Percentiles rank a stretch among this genome's conserved stretches.
Conservation (phyloP, 2,329 filamentous ascomycete genomes). For the Colletotrichum orchidophilum region DNA sequence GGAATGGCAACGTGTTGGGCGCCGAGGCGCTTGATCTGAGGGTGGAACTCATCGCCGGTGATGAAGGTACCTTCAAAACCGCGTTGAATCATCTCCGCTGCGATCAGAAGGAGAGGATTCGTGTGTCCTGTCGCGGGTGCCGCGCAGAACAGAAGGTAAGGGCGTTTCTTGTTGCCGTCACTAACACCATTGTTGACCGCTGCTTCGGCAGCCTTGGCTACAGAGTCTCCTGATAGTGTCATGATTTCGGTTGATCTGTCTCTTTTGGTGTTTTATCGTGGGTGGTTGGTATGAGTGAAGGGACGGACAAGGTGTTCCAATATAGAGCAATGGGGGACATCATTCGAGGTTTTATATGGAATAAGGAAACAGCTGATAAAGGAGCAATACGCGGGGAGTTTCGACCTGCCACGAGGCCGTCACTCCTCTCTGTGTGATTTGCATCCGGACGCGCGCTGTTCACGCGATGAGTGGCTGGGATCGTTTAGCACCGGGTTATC, state of each 20-base stretch:
- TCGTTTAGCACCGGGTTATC: neutral
- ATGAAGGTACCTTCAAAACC: conserved; percentile 56
- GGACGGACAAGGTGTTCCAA: no score
- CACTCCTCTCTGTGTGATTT: neutral
- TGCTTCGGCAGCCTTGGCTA: neutral
- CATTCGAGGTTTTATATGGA: neutral
- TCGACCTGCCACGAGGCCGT: neutral
- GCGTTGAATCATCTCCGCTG: conserved; percentile 45
- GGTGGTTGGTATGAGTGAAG: neutral
- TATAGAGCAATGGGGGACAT: neutral
- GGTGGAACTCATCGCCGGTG: conserved; percentile 46
- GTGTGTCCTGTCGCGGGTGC: conserved; percentile 44
- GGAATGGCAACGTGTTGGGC: conserved; percentile 44
- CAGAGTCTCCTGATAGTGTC: conserved; percentile 7
- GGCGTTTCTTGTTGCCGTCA: conserved; percentile 34
- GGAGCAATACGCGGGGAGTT: neutral
- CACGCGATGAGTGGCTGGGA: neutral
- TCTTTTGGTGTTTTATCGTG: no score
- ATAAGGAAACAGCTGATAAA: neutral
- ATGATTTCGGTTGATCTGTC: neutral
- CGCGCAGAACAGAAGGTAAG: conserved; percentile 42
- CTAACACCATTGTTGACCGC: conserved; percentile 5
- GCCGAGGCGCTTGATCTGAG: conserved; percentile 47
- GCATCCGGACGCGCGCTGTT: neutral
- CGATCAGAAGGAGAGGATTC: conserved; percentile 44